Evolutionary conservation across 208 protist species (phyloP).

Genomic region (Leishmania arabica): DNA sequence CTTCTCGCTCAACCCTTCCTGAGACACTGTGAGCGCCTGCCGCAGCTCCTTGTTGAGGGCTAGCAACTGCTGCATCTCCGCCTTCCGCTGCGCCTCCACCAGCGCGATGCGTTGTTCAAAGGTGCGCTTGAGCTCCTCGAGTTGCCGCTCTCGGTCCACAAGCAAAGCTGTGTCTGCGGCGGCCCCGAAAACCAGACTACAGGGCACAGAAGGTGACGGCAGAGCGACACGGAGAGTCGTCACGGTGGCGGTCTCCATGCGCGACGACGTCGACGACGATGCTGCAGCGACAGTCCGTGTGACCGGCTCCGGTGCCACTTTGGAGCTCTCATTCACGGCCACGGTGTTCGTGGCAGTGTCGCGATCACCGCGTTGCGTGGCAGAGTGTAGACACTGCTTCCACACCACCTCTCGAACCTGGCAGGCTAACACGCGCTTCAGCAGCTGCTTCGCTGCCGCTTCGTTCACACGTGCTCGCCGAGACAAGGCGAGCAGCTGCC

Average conservation of each 20-base stretch:
- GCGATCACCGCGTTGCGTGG: background rate
- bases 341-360: background rate
- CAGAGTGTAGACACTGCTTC: slow-evolving; percentile 15
- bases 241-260: too few relatives aligned
- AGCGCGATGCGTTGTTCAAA: slow-evolving; percentile 53
- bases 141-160: slow-evolving; percentile 31
- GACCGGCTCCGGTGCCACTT: background rate
- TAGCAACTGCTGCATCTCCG: slow-evolving; percentile 57
- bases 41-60: slow-evolving; percentile 67
- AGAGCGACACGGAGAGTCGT: too few relatives aligned
- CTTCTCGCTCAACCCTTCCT: slow-evolving; percentile 53
- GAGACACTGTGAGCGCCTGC: slow-evolving; percentile 46
- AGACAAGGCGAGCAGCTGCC: slow-evolving; percentile 6
- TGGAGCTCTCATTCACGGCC: background rate
- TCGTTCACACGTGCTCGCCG: slow-evolving; percentile 30
- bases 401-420: slow-evolving; percentile 27
- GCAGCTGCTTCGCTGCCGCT: slow-evolving; percentile 33
- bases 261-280: background rate
- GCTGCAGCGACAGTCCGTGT: background rate
- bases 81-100: slow-evolving; percentile 41
- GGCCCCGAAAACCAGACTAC: background rate
- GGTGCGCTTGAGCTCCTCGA: slow-evolving; percentile 44
- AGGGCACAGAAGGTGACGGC: background rate
- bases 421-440: slow-evolving; percentile 21
- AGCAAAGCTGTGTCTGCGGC: slow-evolving; percentile 18